These are phyloP conservation scores for Rubia yunnanensis DNA, from an alignment of 257 asterid genomes.

Conservation along the genomic window DNA sequence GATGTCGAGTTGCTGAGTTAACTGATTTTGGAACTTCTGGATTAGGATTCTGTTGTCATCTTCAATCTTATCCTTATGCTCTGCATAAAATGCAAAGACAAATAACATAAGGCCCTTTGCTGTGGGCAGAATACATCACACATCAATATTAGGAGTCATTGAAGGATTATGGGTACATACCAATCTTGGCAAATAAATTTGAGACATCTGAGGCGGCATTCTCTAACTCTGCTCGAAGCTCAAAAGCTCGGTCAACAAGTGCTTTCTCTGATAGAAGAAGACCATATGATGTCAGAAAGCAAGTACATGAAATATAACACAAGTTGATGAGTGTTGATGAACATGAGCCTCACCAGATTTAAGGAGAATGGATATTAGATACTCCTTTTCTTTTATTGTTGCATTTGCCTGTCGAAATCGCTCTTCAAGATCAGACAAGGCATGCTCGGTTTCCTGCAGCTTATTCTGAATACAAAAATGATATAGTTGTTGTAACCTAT, in stretches of 20 bases:
- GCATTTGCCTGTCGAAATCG: constrained; percentile 82
- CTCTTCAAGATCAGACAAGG: constrained; percentile 88
- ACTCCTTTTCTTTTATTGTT: constrained; percentile 90
- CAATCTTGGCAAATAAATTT: constrained; percentile 83
- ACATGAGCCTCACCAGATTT: constrained; percentile 62
- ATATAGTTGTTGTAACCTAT: constrained; percentile 18
- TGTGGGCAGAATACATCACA: neutral
- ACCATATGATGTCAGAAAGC: neutral
- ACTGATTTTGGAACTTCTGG: constrained; percentile 71
- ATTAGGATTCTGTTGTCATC: constrained; percentile 71
- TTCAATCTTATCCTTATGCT: constrained; percentile 89
- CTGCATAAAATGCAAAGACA: constrained; percentile 33
- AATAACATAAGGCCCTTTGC: constrained; percentile 9
- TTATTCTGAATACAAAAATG: constrained; percentile 51
- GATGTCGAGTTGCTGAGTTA: constrained; percentile 79
- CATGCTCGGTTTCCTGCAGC: constrained; percentile 77
- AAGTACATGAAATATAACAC: neutral
- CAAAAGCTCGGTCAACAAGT: constrained; percentile 80
- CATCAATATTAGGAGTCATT: neutral
- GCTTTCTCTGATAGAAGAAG: constrained; percentile 61
- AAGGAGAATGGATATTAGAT: constrained; percentile 77
- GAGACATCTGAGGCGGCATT: constrained; percentile 81
- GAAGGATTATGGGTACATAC: constrained; percentile 31
- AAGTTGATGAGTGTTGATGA: neutral
- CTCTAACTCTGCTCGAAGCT: constrained; percentile 88